A percentile compares a stretch with the other conserved stretches of the same genome.
Conservation (phyloP, 1,284 basidiomycete species). For the Apiotrichum domesticum region DNA sequence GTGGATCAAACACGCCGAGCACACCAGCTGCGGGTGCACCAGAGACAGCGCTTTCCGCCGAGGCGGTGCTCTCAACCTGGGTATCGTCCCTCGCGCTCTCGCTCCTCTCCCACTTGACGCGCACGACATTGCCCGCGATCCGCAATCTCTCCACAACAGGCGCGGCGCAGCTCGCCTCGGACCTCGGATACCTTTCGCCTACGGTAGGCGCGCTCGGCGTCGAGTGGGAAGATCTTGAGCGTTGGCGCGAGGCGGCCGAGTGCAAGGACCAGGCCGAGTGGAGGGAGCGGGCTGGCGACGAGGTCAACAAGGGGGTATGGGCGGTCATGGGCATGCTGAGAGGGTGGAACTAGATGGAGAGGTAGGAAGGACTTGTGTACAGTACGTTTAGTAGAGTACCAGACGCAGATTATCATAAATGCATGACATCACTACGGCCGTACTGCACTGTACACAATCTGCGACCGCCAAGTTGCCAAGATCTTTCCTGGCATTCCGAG, state of each 20-base stretch:
- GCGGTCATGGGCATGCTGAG: slow-evolving; percentile 6
- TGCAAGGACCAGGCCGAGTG: slow-evolving; percentile 54
- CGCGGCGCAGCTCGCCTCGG: slow-evolving; percentile 75
- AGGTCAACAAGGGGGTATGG: slow-evolving; percentile 11
- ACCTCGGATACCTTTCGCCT: slow-evolving; percentile 81
- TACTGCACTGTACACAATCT: too few relatives aligned
- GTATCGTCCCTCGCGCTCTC: slow-evolving; percentile 78
- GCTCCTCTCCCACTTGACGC: slow-evolving; percentile 66
- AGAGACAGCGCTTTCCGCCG: slow-evolving; percentile 50
- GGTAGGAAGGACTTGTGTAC: not conserved
- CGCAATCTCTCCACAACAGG: slow-evolving; percentile 59
- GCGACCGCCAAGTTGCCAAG: too few relatives aligned
- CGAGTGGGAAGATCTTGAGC: slow-evolving; percentile 65
- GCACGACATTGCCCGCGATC: slow-evolving; percentile 58
- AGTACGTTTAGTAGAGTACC: too few relatives aligned
- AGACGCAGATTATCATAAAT: too few relatives aligned
- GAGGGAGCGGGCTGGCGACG: slow-evolving; percentile 16
- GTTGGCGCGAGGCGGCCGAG: slow-evolving; percentile 63
- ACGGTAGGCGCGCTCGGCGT: slow-evolving; percentile 87
- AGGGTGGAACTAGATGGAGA: slow-evolving; percentile 1
- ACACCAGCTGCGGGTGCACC: not conserved
- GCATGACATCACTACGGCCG: too few relatives aligned
- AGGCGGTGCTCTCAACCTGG: slow-evolving; percentile 80
- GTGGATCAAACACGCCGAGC: not conserved
- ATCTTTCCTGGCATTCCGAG: too few relatives aligned